Evolutionary conservation across 1,284 basidiomycete species (phyloP), one percentile per base, ranked within the genome.

Genomic region (Kalmanozyma brasiliensis): DNA sequence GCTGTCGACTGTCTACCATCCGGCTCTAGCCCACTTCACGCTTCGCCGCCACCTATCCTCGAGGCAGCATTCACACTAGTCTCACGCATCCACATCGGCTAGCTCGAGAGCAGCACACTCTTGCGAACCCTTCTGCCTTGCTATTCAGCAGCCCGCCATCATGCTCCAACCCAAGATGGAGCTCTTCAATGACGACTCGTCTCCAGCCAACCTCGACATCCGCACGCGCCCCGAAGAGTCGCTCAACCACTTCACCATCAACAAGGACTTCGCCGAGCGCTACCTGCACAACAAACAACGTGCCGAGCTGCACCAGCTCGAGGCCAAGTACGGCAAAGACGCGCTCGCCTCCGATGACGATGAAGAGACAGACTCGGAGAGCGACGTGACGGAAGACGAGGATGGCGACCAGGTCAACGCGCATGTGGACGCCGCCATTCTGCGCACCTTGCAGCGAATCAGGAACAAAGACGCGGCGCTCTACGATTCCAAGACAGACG

Each of bases 401-500:
- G 91, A 96, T 61, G 96, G 94, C 13, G 93, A 93, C 72, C 92
- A 98, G 82, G 87, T 98, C 52, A 98, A 94, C 0, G 93, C 94
- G 2, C 90, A 91, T 0, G 87, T 98, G 42, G 95, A 98, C 80
- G 96, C 90, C 40, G 96, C 96, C 17, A 96, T 98, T 76, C 86
- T 98, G 37, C 87, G 93, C 45, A 98, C 94, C 0, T 85, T 98
- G 8, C 91, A 90, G 1, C 87, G 90, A 73, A 98, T 98, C 62
- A 88, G 89, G 77, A 86, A 87, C 55, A 91, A 88, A 73, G 93
- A 98, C 81, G 92, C 92, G 0, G 87, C 86, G 1, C 91, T 95
- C 38, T 95, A 95, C 74, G 87, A 94, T 72, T 82, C 84, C 0
- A 85, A 60, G 14, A 64, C 58, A 4, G 67, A 74, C 30, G 59